Percentiles rank a stretch among this genome's conserved stretches.
Conservation (phyloP, 164 flowering plant genomes). For the Stephania cephalantha region DNA sequence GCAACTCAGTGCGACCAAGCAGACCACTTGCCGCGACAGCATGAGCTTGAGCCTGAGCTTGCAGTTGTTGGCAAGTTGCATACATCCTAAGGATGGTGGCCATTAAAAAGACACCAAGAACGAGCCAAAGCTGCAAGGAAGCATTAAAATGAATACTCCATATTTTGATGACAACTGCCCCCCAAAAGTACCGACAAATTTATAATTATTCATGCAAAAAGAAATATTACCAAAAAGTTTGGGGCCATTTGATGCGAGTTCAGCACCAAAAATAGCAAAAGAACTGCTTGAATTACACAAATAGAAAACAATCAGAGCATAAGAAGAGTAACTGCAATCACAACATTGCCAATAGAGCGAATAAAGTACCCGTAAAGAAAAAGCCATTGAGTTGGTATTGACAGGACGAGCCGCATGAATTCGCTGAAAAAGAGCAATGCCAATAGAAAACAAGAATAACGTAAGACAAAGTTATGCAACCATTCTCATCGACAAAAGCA, state of each 20-base stretch:
- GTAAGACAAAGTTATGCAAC: neutral
- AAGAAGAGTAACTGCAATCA: neutral
- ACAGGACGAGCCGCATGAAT: constrained; percentile 68
- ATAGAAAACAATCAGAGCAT: neutral
- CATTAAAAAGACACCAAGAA: constrained; percentile 80
- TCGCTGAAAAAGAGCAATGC: constrained; percentile 42
- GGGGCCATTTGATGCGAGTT: constrained; percentile 93
- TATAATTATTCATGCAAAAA: neutral
- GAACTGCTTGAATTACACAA: constrained; percentile 37
- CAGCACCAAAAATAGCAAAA: constrained; percentile 77
- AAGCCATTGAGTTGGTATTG: constrained; percentile 72
- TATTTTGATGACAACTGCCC: neutral
- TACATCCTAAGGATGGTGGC: constrained; percentile 92
- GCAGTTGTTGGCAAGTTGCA: constrained; percentile 96
- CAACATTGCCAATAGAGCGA: neutral
- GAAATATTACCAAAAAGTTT: constrained; percentile 70
- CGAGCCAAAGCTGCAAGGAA: constrained; percentile 77
- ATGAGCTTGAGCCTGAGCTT: constrained; percentile 92
- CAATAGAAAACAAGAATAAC: neutral
- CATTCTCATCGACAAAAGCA: neutral
- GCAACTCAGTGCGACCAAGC: constrained; percentile 82
- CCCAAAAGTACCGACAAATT: neutral
- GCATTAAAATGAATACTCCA: neutral
- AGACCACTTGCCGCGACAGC: constrained; percentile 80
- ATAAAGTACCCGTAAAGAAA: constrained; percentile 69